Conservation (phyloP, 768 basidiomycete genomes). For the Mycena olivaceomarginata region DNA sequence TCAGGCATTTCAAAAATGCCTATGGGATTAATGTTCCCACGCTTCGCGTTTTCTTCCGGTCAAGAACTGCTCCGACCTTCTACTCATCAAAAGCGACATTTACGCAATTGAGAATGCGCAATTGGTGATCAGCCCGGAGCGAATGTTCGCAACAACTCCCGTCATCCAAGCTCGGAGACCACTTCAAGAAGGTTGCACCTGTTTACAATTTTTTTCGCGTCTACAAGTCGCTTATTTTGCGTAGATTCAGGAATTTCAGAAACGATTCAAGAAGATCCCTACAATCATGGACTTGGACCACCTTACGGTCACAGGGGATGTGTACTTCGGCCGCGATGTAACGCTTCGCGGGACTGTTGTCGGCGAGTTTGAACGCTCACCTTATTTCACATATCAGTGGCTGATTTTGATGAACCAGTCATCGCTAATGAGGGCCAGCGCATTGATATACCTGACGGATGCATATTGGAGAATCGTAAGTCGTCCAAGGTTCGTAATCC, state of each 20-base stretch:
- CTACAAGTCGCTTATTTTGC: constrained; percentile 3
- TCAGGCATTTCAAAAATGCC: constrained; percentile 94
- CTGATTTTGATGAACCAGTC: constrained; percentile 50
- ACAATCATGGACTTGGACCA: constrained; percentile 94
- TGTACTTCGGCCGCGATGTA: constrained; percentile 91
- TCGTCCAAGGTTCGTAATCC: constrained; percentile 15
- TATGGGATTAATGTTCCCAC: constrained; percentile 97
- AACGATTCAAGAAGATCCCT: constrained; percentile 96
- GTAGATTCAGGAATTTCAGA: constrained; percentile 92
- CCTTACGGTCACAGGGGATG: constrained; percentile 94
- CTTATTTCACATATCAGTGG: background rate
- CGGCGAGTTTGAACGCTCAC: constrained; percentile 58
- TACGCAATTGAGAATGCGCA: constrained; percentile 93
- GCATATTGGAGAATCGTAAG: constrained; percentile 81
- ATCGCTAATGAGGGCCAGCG: constrained; percentile 87
- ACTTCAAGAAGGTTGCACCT: constrained; percentile 92
- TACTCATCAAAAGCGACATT: constrained; percentile 94
- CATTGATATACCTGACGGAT: constrained; percentile 86
- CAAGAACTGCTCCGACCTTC: constrained; percentile 90
- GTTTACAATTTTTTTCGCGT: background rate
- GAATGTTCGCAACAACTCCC: constrained; percentile 94
- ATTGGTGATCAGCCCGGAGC: constrained; percentile 86
- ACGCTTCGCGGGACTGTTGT: constrained; percentile 94
- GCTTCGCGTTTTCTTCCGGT: constrained; percentile 95
- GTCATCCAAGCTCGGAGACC: constrained; percentile 97